Base-by-base conservation (phyloP, 192 early-diverging fungal species). In the Umbelopsis isabellina region DNA sequence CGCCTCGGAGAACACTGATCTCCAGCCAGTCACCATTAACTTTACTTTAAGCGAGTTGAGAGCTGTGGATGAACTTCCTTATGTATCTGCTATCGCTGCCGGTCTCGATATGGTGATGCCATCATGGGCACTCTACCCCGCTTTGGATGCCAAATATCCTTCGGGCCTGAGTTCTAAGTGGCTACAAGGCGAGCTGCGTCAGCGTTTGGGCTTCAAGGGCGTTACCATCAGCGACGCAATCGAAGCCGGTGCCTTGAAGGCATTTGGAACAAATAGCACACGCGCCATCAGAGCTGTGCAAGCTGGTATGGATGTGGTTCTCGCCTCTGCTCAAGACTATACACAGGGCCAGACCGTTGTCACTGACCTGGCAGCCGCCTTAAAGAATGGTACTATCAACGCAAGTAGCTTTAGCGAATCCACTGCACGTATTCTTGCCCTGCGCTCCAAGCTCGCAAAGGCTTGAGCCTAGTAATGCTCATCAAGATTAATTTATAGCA, bases 171-270 rank as follows among this genome's bases (percentile, higher is more conserved):
- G 50, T 51, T 25, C 50, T 0, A 22, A 22, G 50, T 51, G 50
- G 50, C 7, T 51, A 22, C 50, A 51, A 51, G 50, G 50, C 0
- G 50, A 51, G 7, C 9, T 51, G 23, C 50, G 50, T 13, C 20
- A 25, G 23, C n/a, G 50, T 0, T 25, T 51, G 7, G 50, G 50
- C 13, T 51, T 22, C 23, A 51, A 51, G 13, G 50, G 50, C n/a
- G 50, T 51, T 25, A 51, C 50, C 7, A 51, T 51, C 50, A 51
- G 50, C 50, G 50, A 51, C 9, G 50, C 50, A 3, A 51, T 51
- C 7, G 50, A 51, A 25, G 50, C 50, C 1, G 50, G 50, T 22
- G 50, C 50, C 12, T 25, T 51, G 50, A 6, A 51, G 12, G 50
- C 50, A 7, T 51, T 51, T 51, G 50, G 50, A 8, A 25, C n/a